These are phyloP conservation scores for Delphinella strobiligena DNA, from an alignment of 2,329 filamentous ascomycete genomes.

Conservation along the genomic window DNA sequence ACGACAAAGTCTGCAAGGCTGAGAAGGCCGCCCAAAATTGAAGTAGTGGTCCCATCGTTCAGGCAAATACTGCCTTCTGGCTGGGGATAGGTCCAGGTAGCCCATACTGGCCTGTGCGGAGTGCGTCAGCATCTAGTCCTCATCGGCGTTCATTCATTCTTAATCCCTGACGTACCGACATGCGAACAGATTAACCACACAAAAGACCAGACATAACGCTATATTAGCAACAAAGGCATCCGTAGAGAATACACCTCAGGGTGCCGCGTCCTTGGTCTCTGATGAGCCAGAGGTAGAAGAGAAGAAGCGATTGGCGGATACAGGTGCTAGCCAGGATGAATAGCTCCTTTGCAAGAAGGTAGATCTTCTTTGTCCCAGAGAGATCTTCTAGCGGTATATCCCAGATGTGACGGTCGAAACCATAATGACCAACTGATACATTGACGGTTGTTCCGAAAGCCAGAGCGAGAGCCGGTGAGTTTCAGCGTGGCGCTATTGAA, in stretches of 20 bases:
- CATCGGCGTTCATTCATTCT: conserved; percentile 6
- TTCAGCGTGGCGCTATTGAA: too few species aligned
- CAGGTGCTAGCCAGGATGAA: conserved; percentile 31
- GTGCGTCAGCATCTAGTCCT: background rate
- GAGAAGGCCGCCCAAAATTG: conserved; percentile 29
- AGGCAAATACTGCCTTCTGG: conserved; percentile 22
- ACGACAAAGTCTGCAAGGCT: conserved; percentile 29
- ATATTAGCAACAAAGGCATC: conserved; percentile 25
- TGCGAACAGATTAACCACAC: conserved; percentile 24
- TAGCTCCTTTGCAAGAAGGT: conserved; percentile 29
- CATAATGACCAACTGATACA: conserved; percentile 28
- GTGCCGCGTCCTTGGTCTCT: conserved; percentile 24
- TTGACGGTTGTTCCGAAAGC: conserved; percentile 28
- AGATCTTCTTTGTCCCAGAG: conserved; percentile 23
- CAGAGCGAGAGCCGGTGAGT: conserved; percentile 27
- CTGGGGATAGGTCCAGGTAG: conserved; percentile 28
- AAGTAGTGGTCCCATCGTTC: conserved; percentile 27
- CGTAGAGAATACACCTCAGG: conserved; percentile 29
- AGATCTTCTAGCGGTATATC: conserved; percentile 22
- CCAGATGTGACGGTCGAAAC: conserved; percentile 33
- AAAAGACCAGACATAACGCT: conserved; percentile 24
- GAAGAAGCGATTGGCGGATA: conserved; percentile 31
- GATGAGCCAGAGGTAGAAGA: conserved; percentile 34
- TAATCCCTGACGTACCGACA: conserved; percentile 27
- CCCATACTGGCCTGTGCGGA: conserved; percentile 20